phyloP scores from a whole-genome alignment of 768 basidiomycete genomes.

The Termitomyces sp. region DNA sequence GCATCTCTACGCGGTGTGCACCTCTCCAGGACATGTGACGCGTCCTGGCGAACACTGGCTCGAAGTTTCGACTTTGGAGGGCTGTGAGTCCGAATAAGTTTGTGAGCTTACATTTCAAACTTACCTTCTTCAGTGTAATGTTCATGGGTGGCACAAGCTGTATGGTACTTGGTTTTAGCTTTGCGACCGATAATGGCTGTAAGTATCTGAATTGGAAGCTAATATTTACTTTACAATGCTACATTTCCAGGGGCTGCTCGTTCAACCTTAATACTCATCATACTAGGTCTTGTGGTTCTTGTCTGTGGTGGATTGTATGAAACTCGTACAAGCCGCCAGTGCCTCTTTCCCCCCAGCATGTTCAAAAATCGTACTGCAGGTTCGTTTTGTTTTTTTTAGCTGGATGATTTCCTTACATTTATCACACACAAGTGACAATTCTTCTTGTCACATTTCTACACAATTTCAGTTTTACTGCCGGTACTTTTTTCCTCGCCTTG shows the following conservation, averaged over 20 bases:
- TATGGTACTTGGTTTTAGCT: constrained; percentile 76
- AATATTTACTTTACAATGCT: constrained; percentile 8
- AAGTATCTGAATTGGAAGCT: constrained; percentile 21
- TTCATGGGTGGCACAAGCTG: constrained; percentile 73
- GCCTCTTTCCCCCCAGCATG: constrained; percentile 60
- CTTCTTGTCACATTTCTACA: constrained; percentile 73
- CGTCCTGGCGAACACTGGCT: constrained; percentile 52
- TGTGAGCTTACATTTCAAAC: constrained; percentile 1
- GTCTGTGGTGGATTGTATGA: constrained; percentile 64
- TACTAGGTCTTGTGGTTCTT: constrained; percentile 48
- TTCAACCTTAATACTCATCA: constrained; percentile 55
- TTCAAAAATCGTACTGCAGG: constrained; percentile 59
- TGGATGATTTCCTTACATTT: constrained; percentile 10
- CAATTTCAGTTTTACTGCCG: constrained; percentile 78
- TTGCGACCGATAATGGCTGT: constrained; percentile 67
- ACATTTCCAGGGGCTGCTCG: constrained; percentile 52
- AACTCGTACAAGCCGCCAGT: constrained; percentile 57
- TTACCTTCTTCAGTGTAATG: constrained; percentile 41
- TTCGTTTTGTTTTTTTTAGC: constrained; percentile 23
- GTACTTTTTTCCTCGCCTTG: constrained; percentile 81
- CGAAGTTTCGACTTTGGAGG: constrained; percentile 72
- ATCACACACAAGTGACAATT: constrained; percentile 43
- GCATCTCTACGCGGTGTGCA: constrained; percentile 56
- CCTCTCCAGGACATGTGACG: constrained; percentile 35
- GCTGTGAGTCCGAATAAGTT: constrained; percentile 44